A percentile compares a stretch with the other conserved stretches of the same genome.
phyloP scores from a whole-genome alignment of 2,329 filamentous ascomycete species.

The Calonectria pauciramosa region DNA sequence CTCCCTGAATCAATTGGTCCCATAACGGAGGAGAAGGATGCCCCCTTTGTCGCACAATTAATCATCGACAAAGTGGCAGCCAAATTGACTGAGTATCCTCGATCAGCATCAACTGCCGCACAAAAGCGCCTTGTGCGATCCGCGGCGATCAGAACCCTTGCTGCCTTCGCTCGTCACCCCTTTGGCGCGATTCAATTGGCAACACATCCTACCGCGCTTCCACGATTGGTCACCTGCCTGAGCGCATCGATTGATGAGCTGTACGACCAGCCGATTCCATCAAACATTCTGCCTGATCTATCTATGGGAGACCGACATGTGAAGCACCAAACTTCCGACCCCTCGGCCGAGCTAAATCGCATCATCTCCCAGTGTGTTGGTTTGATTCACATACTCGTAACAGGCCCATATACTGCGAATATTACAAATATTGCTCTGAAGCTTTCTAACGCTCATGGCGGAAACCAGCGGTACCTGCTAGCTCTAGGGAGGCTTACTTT shows the following conservation, averaged over 20 bases:
- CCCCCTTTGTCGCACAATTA: slow-evolving; percentile 57
- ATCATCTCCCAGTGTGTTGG: slow-evolving; percentile 64
- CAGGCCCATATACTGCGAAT: slow-evolving; percentile 59
- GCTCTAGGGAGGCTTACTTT: slow-evolving; percentile 88
- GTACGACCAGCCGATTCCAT: slow-evolving; percentile 68
- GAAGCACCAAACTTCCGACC: slow-evolving; percentile 24
- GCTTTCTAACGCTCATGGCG: slow-evolving; percentile 77
- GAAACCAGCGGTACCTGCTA: slow-evolving; percentile 85
- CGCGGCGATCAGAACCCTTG: slow-evolving; percentile 66
- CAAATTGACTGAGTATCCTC: slow-evolving; percentile 71
- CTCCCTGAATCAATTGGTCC: slow-evolving; percentile 76
- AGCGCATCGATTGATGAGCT: slow-evolving; percentile 79
- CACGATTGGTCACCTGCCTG: slow-evolving; percentile 78
- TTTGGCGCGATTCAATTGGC: slow-evolving; percentile 77
- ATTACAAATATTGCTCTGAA: slow-evolving; percentile 77
- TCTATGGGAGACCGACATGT: slow-evolving; percentile 21
- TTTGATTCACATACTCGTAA: slow-evolving; percentile 67
- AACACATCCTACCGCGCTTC: slow-evolving; percentile 77
- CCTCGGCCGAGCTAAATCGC: slow-evolving; percentile 53
- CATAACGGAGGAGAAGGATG: slow-evolving; percentile 62
- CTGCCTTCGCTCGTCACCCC: slow-evolving; percentile 72
- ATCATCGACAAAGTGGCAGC: slow-evolving; percentile 75
- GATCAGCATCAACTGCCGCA: slow-evolving; percentile 50
- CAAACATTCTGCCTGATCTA: slow-evolving; percentile 52
- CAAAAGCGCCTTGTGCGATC: slow-evolving; percentile 60